Base-by-base conservation (phyloP, 1,284 basidiomycete genomes). In the Ceratobasidium sp. region DNA sequence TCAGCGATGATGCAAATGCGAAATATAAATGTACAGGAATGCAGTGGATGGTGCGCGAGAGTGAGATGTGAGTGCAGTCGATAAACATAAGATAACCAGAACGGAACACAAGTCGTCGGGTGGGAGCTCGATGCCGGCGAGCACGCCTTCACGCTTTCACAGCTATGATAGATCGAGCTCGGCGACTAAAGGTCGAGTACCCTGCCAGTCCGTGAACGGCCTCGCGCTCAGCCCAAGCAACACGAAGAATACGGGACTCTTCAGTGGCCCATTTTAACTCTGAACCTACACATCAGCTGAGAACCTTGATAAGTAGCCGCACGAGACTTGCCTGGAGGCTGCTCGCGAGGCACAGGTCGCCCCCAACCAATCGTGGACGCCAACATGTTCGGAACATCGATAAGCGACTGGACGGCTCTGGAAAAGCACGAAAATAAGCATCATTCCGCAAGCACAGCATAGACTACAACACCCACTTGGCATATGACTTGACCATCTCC, bases 341-440 rank as follows among this genome's bases (percentile, higher is more conserved):
- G 68, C 43, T 71, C 68, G 41, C 68, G 68, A 49, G 68, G 68
- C 41, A 71, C 68, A 22, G 68, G 68, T 22, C 54, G 53, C 11
- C 68, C 39, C 68, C 68, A 71, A 2, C 46, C 39, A 24, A 59
- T 43, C 7, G 27, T 46, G 3, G 39, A 39, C 27, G 49, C 54
- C 22, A 71, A 46, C 56, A 48, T 59, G 16, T 54, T 41, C 16
- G 68, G 68, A 37, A 71, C 56, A 24, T 71, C 68, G 29, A 71
- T 61, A n/a, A 71, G 22, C 8, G 68, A 53, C 29, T 61, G 54
- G 39, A 71, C 43, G 6, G 54, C 53, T 14, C 56, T 71, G 49
- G 3, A 54, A 51, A 68, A 41, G 9, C 22, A 11, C 24, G 2
- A 61, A 29, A 51, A 43, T 53, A 34, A 51, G 34, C 34, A 54